Evolutionary conservation across 495 filamentous ascomycete species (phyloP), one percentile per base, ranked within the genome.

Genomic region (Daldinia caldariorum): DNA sequence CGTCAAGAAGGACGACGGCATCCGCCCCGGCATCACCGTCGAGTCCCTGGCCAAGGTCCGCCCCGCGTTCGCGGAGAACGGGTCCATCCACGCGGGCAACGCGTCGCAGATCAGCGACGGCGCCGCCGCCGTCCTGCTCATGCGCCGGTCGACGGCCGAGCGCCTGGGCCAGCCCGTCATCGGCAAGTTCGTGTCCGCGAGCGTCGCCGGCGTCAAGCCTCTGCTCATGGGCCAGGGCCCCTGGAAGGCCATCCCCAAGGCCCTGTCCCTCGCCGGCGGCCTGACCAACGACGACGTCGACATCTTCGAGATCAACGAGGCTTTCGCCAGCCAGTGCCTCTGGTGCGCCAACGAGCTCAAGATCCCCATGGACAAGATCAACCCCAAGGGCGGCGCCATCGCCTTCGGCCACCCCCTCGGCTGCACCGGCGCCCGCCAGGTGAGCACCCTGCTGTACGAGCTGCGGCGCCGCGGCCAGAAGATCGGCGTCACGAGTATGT

Each of bases 271-370:
- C 77, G 91, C 94, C 3, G 75, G 75, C 57, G 92, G 93, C 45
- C 87, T 99, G 67, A 86, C 84, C 69, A 93, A 91, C 81, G 91
- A 94, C 51, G 95, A 98, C 68, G 93, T 99, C 38, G 96, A 97
- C 79, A 92, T 98, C 77, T 99, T 86, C 77, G 95, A 99, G 88
- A 98, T 99, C 86, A 99, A 99, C 85, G 95, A 99, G 88, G 95
- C 95, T 7, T 99, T 99, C 78, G 95, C 95, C 14, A 90, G 86
- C 59, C 95, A 99, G 85, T 97, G 93, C 75, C 82, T 99, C 55
- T 97, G 91, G 90, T 99, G 96, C 82, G 85, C 89, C 51, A 90
- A 93, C 75, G 92, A 97, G 85, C 88, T 99, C 16, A 91, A 90
- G 31, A 74, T 99, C 50, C 91, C 92, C 67, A 60, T 79, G 70